These are phyloP conservation scores for Plectosphaerella sp. DNA, from an alignment of 2,329 filamentous ascomycete species.

Conservation along the genomic window DNA sequence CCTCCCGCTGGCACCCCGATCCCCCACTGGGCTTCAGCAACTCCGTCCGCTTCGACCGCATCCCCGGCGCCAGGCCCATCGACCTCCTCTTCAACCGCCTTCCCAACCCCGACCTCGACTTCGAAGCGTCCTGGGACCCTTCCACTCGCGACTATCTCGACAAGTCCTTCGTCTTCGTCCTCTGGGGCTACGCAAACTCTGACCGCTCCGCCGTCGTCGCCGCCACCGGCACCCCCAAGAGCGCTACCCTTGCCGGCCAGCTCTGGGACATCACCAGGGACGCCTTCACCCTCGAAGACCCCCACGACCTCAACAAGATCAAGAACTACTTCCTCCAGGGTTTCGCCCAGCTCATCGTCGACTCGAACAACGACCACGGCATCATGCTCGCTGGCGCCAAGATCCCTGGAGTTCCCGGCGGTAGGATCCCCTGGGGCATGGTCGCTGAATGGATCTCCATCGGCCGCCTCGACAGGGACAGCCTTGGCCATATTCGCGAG, in stretches of 20 bases:
- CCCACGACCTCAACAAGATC: slow-evolving; percentile 3
- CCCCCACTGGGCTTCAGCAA: no score
- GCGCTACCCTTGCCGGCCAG: not conserved
- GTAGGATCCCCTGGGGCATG: not conserved
- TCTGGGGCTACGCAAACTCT: slow-evolving; percentile 12
- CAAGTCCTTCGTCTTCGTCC: slow-evolving; percentile 2
- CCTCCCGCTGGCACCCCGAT: no score
- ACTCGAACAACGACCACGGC: not conserved
- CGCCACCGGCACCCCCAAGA: not conserved
- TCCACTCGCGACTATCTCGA: not conserved
- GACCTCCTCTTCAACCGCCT: not conserved
- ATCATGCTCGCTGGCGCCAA: no score
- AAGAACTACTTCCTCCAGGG: slow-evolving; percentile 9
- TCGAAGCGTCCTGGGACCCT: not conserved
- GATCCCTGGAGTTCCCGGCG: not conserved
- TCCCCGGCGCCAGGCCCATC: not conserved
- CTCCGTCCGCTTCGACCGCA: not conserved
- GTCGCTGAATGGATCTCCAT: slow-evolving; percentile 6
- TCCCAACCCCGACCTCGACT: not conserved
- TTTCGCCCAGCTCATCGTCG: slow-evolving; percentile 2
- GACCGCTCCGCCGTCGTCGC: slow-evolving; percentile 2
- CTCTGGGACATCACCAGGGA: slow-evolving; percentile 8
- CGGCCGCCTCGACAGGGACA: slow-evolving; percentile 5
- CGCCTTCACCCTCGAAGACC: slow-evolving; percentile 8
- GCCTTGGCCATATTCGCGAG: not conserved